Conservation (phyloP, 768 basidiomycete species). For the Suillus subalutaceus region DNA sequence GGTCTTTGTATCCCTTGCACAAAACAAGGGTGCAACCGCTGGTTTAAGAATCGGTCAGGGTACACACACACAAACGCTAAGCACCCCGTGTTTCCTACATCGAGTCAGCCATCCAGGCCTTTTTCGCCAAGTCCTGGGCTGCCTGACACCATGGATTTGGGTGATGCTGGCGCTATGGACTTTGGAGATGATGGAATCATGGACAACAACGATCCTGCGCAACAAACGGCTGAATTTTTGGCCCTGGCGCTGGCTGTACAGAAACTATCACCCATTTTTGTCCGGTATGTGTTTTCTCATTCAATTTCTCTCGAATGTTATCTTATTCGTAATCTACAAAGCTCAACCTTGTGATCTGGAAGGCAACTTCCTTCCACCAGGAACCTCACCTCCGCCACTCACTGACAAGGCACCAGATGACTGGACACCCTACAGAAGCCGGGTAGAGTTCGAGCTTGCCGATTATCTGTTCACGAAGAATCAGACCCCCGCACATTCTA, state of each 20-base stretch:
- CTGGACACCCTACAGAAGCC: conserved; percentile 19
- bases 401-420: conserved; percentile 2
- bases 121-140: not conserved
- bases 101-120: not conserved
- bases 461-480: conserved; percentile 21
- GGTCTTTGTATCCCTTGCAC: not conserved
- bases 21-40: not conserved
- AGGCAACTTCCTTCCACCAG: too few relatives aligned
- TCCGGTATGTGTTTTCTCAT: conserved; percentile 4
- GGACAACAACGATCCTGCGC: not conserved
- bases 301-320: not conserved
- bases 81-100: not conserved
- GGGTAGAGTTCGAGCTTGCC: conserved; percentile 22
- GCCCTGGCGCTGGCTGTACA: conserved; percentile 7
- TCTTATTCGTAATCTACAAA: not conserved
- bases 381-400: conserved; percentile 11
- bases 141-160: not conserved
- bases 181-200: not conserved
- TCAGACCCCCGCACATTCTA: conserved; percentile 24
- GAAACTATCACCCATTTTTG: conserved; percentile 10
- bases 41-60: conserved; percentile 6
- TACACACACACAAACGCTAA: not conserved
- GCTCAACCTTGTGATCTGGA: conserved; percentile 11
- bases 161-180: not conserved
- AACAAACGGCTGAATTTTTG: not conserved